Conservation (phyloP, 345 rosid genomes). For the Lepidium sativum region DNA sequence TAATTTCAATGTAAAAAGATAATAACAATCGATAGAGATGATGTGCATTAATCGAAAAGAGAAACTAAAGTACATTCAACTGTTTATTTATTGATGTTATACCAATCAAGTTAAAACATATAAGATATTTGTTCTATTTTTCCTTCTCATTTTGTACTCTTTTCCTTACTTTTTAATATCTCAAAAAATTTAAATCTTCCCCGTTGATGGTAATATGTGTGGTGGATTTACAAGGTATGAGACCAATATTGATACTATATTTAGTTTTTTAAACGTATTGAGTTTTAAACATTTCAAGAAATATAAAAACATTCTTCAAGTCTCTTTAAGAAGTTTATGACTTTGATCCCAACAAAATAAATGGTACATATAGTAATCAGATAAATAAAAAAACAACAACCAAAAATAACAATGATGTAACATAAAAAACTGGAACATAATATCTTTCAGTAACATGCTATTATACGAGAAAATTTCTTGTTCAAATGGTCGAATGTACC, state of each 20-base stretch:
- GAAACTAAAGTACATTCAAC: constrained; percentile 25
- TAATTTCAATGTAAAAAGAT: constrained; percentile 9
- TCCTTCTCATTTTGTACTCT: constrained; percentile 7
- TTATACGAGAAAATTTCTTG: no score
- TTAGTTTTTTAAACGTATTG: neutral
- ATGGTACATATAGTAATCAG: neutral
- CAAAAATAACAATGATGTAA: neutral
- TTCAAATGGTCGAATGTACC: no score
- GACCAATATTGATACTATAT: neutral
- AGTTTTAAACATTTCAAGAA: neutral
- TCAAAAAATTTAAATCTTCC: neutral
- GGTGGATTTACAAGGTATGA: constrained; percentile 11
- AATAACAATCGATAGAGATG: constrained; percentile 14
- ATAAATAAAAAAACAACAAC: neutral
- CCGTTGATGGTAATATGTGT: neutral
- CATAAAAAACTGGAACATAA: no score
- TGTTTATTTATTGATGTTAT: constrained; percentile 9
- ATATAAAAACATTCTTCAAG: constrained; percentile 4
- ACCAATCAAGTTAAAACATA: neutral
- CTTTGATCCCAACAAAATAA: neutral
- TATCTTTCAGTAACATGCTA: no score
- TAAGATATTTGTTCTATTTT: neutral
- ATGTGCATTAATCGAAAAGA: constrained; percentile 11
- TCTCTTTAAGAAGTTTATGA: neutral
- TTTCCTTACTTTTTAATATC: neutral